phyloP scores from a whole-genome alignment of 768 basidiomycete species.

The Russula griseocarnosa region DNA sequence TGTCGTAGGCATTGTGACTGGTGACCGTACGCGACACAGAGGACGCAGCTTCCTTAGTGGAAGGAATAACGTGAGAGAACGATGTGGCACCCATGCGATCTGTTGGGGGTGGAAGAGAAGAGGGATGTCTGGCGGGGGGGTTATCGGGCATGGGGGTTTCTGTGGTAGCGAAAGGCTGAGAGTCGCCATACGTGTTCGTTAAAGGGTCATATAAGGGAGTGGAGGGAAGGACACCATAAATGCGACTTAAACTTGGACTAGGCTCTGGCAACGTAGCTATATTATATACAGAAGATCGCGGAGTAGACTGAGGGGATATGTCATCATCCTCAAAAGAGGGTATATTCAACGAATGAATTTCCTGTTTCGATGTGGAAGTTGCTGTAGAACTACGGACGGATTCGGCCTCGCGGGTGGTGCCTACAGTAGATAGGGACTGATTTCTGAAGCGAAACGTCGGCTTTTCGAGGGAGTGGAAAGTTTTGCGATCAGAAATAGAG shows the following conservation, averaged over 20 bases:
- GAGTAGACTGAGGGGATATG: constrained; percentile 43
- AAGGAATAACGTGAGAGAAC: no score
- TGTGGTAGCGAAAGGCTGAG: background rate
- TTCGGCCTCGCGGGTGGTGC: constrained; percentile 40
- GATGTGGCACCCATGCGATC: no score
- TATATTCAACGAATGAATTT: constrained; percentile 29
- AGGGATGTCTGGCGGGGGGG: no score
- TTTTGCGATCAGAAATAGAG: no score
- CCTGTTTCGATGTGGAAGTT: constrained; percentile 33
- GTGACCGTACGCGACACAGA: constrained; percentile 13
- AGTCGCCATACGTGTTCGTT: background rate
- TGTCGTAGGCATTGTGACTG: constrained; percentile 26
- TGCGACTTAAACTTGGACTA: constrained; percentile 35
- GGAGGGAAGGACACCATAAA: constrained; percentile 39
- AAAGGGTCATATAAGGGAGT: constrained; percentile 38
- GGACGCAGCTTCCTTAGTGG: no score
- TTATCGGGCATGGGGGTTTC: background rate
- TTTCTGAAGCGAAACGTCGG: background rate
- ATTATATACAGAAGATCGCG: constrained; percentile 54
- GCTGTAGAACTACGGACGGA: constrained; percentile 24
- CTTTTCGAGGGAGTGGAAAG: no score
- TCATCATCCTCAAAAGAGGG: constrained; percentile 32
- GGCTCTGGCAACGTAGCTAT: constrained; percentile 27
- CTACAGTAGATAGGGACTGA: constrained; percentile 33
- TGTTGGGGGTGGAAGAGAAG: no score